Percentiles rank a stretch among this genome's conserved stretches.
phyloP scores from a whole-genome alignment of 2,329 filamentous ascomycete genomes.

The Akanthomyces lecanii region DNA sequence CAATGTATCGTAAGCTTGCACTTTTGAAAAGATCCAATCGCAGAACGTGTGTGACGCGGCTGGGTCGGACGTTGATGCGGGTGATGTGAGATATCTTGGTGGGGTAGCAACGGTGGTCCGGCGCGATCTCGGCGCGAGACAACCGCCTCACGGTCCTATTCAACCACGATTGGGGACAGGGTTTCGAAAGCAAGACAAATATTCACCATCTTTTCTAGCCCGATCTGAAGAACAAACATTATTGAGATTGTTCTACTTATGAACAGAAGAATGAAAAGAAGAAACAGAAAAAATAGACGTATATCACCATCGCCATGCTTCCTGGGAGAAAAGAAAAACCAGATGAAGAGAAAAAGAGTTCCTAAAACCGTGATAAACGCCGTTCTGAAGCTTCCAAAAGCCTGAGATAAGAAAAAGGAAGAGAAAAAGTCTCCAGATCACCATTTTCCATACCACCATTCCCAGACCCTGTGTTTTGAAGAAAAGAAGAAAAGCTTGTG shows the following conservation, averaged over 20 bases:
- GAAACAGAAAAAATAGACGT: conserved; percentile 9
- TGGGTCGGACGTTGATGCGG: background rate
- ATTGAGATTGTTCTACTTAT: conserved; percentile 7
- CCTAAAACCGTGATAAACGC: conserved; percentile 28
- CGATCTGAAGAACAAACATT: conserved; percentile 13
- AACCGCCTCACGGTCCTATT: background rate
- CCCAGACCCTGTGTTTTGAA: conserved; percentile 7
- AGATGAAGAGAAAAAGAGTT: conserved; percentile 25
- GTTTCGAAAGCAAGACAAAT: too few relatives aligned
- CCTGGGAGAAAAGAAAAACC: conserved; percentile 18
- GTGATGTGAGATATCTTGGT: background rate
- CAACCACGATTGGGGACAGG: background rate
- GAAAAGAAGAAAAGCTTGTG: background rate
- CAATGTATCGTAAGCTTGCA: background rate
- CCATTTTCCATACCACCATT: conserved; percentile 9
- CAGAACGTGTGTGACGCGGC: background rate
- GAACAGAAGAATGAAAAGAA: conserved; percentile 19
- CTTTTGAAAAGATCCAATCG: background rate
- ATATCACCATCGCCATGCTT: conserved; percentile 16
- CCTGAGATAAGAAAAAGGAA: conserved; percentile 6
- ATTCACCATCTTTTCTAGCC: background rate
- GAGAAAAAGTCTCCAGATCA: conserved; percentile 5
- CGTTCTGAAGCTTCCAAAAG: conserved; percentile 18
- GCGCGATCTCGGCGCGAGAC: background rate
- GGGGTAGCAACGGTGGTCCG: background rate